Conservation (phyloP, 306 rosid genomes). For the Luffa acutangula region DNA sequence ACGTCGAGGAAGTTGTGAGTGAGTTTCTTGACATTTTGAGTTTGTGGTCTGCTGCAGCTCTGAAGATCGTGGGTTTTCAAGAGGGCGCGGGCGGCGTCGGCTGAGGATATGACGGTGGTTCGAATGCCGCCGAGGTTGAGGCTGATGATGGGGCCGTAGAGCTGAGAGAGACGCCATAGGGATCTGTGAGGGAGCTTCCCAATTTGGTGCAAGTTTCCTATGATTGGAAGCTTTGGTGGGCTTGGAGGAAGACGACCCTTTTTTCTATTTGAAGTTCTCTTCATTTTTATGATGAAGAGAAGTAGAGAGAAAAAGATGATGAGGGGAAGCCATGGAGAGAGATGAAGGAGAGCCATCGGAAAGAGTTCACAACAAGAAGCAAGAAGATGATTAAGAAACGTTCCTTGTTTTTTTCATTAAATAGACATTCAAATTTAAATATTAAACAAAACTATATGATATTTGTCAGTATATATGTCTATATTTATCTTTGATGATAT, state of each 20-base stretch:
- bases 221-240: conserved; percentile 31
- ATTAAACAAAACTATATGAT: too few species aligned
- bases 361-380: background rate
- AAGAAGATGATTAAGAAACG: too few species aligned
- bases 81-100: conserved; percentile 14
- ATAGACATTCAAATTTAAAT: too few species aligned
- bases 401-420: too few species aligned
- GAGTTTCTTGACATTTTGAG: conserved; percentile 7
- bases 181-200: conserved; percentile 19
- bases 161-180: conserved; percentile 13
- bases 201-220: conserved; percentile 30
- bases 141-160: conserved; percentile 22
- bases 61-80: conserved; percentile 19
- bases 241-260: conserved; percentile 10
- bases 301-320: background rate
- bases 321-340: conserved; percentile 1
- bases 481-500: too few species aligned
- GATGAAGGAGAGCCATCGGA: background rate
- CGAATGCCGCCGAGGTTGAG: conserved; percentile 10
- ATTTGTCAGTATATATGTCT: too few species aligned
- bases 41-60: conserved; percentile 29
- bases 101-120: conserved; percentile 16
- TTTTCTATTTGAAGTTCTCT: background rate
- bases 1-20: conserved; percentile 36
- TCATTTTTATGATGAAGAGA: background rate